phyloP scores from a whole-genome alignment of 306 rosid genomes.

The Begonia peltatifolia region DNA sequence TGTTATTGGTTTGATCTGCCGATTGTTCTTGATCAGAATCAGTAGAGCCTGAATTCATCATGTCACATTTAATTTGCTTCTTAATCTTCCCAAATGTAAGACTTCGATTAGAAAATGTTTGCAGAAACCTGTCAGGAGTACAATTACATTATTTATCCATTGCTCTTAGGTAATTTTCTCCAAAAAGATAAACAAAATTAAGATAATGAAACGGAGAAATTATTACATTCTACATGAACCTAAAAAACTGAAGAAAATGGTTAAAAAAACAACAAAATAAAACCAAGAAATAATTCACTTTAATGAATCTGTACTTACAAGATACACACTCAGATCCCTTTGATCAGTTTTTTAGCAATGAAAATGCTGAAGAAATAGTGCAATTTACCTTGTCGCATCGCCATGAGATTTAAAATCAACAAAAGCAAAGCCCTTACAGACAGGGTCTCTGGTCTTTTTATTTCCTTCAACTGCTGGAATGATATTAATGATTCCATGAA shows the following conservation, averaged over 20 bases:
- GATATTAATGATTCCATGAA: constrained; percentile 48
- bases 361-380: too few relatives aligned
- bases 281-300: too few relatives aligned
- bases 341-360: too few relatives aligned
- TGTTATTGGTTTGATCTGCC: constrained; percentile 2
- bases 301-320: too few relatives aligned
- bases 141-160: constrained; percentile 6
- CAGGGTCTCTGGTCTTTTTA: constrained; percentile 89
- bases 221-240: too few relatives aligned
- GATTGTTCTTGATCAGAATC: constrained; percentile 17
- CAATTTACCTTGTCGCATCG: constrained; percentile 55
- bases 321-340: too few relatives aligned
- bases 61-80: constrained; percentile 67
- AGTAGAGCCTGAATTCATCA: constrained; percentile 19
- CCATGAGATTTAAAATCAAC: constrained; percentile 51
- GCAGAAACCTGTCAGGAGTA: constrained; percentile 39
- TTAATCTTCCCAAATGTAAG: constrained; percentile 60
- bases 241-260: too few relatives aligned
- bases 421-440: constrained; percentile 82
- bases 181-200: too few relatives aligned
- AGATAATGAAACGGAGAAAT: too few relatives aligned
- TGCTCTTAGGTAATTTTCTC: not conserved
- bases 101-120: constrained; percentile 38
- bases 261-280: too few relatives aligned
- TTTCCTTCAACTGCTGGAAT: constrained; percentile 58